These are phyloP conservation scores for Suillus ampliporus DNA, from an alignment of 768 basidiomycete species.

Conservation along the genomic window DNA sequence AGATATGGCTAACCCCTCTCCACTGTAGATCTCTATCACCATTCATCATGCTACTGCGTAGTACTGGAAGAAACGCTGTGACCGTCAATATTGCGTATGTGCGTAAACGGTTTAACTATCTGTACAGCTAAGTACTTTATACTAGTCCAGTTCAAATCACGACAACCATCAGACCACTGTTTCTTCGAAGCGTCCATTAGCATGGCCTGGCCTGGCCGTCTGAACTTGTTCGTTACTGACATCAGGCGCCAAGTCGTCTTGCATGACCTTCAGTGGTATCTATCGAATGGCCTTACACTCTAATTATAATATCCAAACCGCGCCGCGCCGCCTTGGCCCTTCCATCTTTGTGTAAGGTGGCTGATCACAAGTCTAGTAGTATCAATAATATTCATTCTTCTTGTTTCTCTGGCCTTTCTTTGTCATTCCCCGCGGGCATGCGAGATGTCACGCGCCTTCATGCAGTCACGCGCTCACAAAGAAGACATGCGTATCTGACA, in stretches of 20 bases:
- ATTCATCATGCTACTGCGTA: too few relatives aligned
- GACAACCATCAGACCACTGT: not conserved
- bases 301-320: not conserved
- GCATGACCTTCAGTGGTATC: too few relatives aligned
- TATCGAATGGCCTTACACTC: not conserved
- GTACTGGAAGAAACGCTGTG: not conserved
- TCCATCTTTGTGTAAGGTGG: too few relatives aligned
- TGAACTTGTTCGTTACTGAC: not conserved
- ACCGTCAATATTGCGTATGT: too few relatives aligned
- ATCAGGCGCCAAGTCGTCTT: not conserved
- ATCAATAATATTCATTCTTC: too few relatives aligned
- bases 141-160: not conserved
- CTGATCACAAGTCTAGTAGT: slow-evolving; percentile 5
- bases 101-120: not conserved
- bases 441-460: slow-evolving; percentile 1
- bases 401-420: not conserved
- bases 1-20: too few relatives aligned
- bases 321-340: not conserved
- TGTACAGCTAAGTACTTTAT: not conserved
- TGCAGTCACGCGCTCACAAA: not conserved
- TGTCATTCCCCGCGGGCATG: not conserved
- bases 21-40: too few relatives aligned
- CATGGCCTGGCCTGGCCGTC: too few relatives aligned
- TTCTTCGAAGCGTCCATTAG: not conserved
- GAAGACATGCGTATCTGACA: not conserved